These are phyloP conservation scores for Melampsora abietis-canadensis DNA, from an alignment of 1,284 basidiomycete species.

Conservation along the genomic window DNA sequence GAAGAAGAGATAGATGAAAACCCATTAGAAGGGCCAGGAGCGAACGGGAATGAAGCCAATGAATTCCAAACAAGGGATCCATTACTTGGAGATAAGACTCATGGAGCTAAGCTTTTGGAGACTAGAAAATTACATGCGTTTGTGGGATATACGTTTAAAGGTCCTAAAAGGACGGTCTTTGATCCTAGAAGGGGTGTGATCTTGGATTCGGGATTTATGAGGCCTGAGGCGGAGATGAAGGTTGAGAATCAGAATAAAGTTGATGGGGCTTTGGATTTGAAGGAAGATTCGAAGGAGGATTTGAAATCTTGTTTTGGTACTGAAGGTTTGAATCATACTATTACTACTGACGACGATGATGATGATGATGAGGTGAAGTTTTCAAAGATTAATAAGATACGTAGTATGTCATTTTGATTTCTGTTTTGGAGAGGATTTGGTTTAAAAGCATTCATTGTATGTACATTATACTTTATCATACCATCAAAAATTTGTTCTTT, in stretches of 20 bases:
- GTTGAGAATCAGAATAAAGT: too few species aligned
- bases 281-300: too few species aligned
- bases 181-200: conserved; percentile 40
- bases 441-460: too few species aligned
- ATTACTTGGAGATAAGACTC: conserved; percentile 73
- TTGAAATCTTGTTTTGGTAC: too few species aligned
- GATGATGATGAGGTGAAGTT: too few species aligned
- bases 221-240: too few species aligned
- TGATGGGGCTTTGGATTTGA: too few species aligned
- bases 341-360: too few species aligned
- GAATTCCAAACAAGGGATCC: conserved; percentile 81
- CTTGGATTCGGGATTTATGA: neutral
- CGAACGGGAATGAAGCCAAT: conserved; percentile 63
- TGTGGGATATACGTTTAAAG: conserved; percentile 72
- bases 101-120: conserved; percentile 79
- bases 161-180: conserved; percentile 26
- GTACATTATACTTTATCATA: too few species aligned
- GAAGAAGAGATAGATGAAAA: conserved; percentile 80
- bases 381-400: neutral
- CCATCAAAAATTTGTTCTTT: too few species aligned
- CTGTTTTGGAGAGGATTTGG: too few species aligned
- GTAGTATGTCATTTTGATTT: conserved; percentile 2
- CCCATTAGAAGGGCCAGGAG: conserved; percentile 81
- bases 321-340: too few species aligned
- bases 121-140: conserved; percentile 86